phyloP scores from a whole-genome alignment of 2,329 filamentous ascomycete species.

The Blastomyces emzantsi region DNA sequence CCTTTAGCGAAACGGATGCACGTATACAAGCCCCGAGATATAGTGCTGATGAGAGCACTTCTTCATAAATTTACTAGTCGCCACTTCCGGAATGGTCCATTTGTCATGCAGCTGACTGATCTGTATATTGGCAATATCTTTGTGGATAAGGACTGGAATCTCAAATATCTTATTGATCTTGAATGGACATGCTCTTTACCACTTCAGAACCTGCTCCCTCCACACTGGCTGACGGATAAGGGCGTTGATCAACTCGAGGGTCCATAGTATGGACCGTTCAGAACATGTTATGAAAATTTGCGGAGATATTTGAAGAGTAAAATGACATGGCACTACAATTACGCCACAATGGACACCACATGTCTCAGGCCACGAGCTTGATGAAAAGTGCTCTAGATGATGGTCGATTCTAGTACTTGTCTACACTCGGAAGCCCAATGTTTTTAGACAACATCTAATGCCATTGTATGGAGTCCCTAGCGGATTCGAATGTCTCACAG shows the following conservation, averaged over 20 bases:
- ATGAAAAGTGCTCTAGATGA: slow-evolving; percentile 8
- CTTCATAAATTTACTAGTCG: slow-evolving; percentile 22
- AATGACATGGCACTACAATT: slow-evolving; percentile 10
- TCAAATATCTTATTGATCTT: slow-evolving; percentile 29
- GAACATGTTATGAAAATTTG: slow-evolving; percentile 8
- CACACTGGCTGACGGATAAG: slow-evolving; percentile 6
- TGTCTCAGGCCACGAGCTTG: slow-evolving; percentile 1
- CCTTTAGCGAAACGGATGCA: neutral
- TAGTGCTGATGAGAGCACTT: slow-evolving; percentile 23
- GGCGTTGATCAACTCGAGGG: slow-evolving; percentile 15
- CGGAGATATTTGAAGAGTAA: slow-evolving; percentile 12
- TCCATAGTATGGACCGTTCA: slow-evolving; percentile 15
- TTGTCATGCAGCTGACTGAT: slow-evolving; percentile 29
- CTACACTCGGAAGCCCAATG: slow-evolving; percentile 10
- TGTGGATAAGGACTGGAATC: slow-evolving; percentile 25
- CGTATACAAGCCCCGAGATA: slow-evolving; percentile 14
- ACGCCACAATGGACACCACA: neutral
- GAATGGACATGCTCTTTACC: slow-evolving; percentile 29
- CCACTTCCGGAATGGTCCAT: slow-evolving; percentile 25
- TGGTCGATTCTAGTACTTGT: slow-evolving; percentile 13
- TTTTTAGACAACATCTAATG: slow-evolving; percentile 8
- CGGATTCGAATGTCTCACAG: neutral
- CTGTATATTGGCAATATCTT: slow-evolving; percentile 22
- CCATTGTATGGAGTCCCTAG: slow-evolving; percentile 1
- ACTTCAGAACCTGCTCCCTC: slow-evolving; percentile 19